A percentile compares a stretch with the other conserved stretches of the same genome.
phyloP scores from a whole-genome alignment of 2,329 filamentous ascomycete species.

The Trichoderma afroharzianum region DNA sequence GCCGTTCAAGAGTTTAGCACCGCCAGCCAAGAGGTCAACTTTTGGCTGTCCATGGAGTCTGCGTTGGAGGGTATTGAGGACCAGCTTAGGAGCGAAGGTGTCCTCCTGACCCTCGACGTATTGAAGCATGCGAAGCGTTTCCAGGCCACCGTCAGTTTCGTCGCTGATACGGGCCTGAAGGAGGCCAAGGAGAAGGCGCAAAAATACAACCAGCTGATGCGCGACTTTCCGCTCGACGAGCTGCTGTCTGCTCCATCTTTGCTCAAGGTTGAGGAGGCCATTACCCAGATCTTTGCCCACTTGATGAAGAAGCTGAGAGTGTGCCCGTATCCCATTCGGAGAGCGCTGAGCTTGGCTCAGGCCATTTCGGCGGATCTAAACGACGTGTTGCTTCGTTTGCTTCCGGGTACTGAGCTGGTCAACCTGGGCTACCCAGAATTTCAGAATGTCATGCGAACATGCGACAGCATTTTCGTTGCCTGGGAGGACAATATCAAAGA shows the following conservation, averaged over 20 bases:
- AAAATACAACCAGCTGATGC: constrained; percentile 98
- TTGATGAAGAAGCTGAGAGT: constrained; percentile 98
- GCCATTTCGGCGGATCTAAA: constrained; percentile 94
- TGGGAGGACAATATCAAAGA: constrained; percentile 98
- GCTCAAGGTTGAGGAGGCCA: constrained; percentile 81
- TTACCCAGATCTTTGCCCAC: constrained; percentile 86
- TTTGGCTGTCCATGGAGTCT: constrained; percentile 97
- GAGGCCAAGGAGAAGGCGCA: constrained; percentile 95
- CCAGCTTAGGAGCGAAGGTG: constrained; percentile 84
- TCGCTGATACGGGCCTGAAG: constrained; percentile 90
- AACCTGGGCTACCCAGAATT: constrained; percentile 93
- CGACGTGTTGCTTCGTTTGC: constrained; percentile 74
- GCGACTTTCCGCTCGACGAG: constrained; percentile 95
- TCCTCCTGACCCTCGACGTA: constrained; percentile 87
- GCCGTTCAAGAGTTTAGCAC: constrained; percentile 56
- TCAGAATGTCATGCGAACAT: constrained; percentile 74
- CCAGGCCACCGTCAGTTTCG: constrained; percentile 95
- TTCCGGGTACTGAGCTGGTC: constrained; percentile 84
- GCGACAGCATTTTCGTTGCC: constrained; percentile 79
- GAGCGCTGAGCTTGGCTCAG: constrained; percentile 90
- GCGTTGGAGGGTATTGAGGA: constrained; percentile 87
- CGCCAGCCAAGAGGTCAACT: constrained; percentile 96
- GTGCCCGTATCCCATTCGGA: constrained; percentile 88
- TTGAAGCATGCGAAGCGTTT: constrained; percentile 97
- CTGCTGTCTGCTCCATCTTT: constrained; percentile 87